Evolutionary conservation across 139 green algal genomes (phyloP), one percentile per base, ranked within the genome.

Genomic region (Pseudopediastrum boryanum): DNA sequence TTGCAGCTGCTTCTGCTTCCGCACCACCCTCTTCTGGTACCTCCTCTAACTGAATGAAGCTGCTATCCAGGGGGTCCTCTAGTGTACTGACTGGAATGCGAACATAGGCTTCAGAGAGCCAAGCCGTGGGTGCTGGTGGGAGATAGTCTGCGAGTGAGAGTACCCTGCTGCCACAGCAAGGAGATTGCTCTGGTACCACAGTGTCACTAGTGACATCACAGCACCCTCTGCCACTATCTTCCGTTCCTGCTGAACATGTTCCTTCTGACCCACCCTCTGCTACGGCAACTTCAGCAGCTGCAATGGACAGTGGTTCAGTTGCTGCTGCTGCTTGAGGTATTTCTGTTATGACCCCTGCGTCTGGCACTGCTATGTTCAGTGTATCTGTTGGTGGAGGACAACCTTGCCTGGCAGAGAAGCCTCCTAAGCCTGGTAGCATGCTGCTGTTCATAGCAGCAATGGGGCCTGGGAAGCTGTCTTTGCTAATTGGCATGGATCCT

Each of bases 221-320:
- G n/a, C n/a, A n/a, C n/a, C n/a, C n/a, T n/a, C n/a, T n/a, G n/a
- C n/a, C n/a, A n/a, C n/a, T n/a, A n/a, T n/a, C n/a, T n/a, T n/a
- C n/a, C n/a, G n/a, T n/a, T n/a, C n/a, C n/a, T n/a, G n/a, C n/a
- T n/a, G n/a, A n/a, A n/a, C n/a, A n/a, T n/a, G n/a, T n/a, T n/a
- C n/a, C n/a, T n/a, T n/a, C n/a, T n/a, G n/a, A n/a, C n/a, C n/a
- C n/a, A n/a, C n/a, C n/a, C n/a, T n/a, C n/a, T n/a, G n/a, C n/a
- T n/a, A n/a, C n/a, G n/a, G n/a, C 21, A 64, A 29, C 54, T 64
- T 27, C 54, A 64, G 54, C 54, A 64, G 54, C 36, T 64, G 54
- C 19, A 64, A 27, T 64, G 33, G 27, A 27, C 36, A 39, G 21
- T 29, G 36, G 54, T 29, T 64, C 54, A 64, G 54, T 29, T 64